A percentile compares a stretch with the other conserved stretches of the same genome.
These are phyloP conservation scores for Coleophoma cylindrospora DNA, from an alignment of 2,329 filamentous ascomycete species.

Conservation along the genomic window DNA sequence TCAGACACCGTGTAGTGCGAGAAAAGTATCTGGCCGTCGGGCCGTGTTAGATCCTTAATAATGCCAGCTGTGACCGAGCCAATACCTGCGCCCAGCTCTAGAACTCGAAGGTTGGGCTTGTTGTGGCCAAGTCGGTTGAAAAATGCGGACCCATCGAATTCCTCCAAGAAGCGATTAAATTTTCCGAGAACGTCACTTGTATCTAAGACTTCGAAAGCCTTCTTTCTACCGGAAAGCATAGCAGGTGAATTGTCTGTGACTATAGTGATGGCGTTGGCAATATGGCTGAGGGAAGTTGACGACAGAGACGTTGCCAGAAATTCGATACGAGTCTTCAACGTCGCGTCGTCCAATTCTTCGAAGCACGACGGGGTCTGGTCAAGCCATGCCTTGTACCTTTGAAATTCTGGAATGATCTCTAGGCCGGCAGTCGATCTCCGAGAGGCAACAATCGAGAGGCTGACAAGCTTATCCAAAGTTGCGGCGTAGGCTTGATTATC, in stretches of 20 bases:
- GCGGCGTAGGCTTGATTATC: not conserved
- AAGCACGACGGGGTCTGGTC: no score
- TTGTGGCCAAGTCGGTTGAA: conserved; percentile 17
- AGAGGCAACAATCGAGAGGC: no score
- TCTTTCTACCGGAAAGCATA: not conserved
- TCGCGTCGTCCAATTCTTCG: no score
- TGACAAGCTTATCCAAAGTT: not conserved
- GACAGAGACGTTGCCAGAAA: not conserved
- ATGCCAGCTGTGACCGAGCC: conserved; percentile 14
- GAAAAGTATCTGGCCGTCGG: conserved; percentile 3
- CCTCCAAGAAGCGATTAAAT: not conserved
- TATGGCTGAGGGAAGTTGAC: not conserved
- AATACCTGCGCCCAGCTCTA: conserved; percentile 26
- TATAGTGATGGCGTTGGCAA: not conserved
- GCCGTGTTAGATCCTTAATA: conserved; percentile 8
- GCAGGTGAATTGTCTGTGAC: not conserved
- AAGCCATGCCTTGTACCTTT: no score
- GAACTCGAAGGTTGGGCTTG: conserved; percentile 24
- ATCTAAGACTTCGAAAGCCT: not conserved
- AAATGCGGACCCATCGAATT: conserved; percentile 7
- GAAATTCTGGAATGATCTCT: not conserved
- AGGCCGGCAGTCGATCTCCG: not conserved
- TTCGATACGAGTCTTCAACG: no score
- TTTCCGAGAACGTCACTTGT: not conserved
- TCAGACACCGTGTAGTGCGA: conserved; percentile 16